Evolutionary conservation across 805 yeast genomes (phyloP), one percentile per base, ranked within the genome.

Genomic region (Henningerozyma blattae): DNA sequence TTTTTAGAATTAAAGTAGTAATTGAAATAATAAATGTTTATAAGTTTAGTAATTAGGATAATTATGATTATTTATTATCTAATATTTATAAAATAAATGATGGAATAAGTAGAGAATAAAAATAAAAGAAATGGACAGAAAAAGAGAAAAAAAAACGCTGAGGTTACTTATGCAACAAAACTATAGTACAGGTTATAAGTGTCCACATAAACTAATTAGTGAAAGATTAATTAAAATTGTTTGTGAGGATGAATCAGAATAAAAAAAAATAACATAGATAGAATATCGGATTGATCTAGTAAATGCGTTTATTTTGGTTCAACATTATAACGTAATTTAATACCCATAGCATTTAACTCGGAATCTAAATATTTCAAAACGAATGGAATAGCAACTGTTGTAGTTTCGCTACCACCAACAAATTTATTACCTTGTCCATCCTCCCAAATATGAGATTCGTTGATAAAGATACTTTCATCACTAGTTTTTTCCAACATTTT

Each of bases 321-420:
- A 34, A 87, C 94, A 49, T 83, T 83, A 64, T 84, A 89, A 43
- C 79, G 76, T 79, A 91, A 69, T 60, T 82, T 77, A 46, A 91
- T 86, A 62, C 97, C 97, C 98, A 91, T 91, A 13, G 98, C 97
- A 14, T 94, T 75, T 46, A 91, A 70, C 60, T 91, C 98, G 22
- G 94, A 83, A 52, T 91, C 97, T 55, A 91, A 68, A 56, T 89
- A 91, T 56, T 87, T 82, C 69, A 91, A 72, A 22, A 91, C 98
- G 56, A 87, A 91, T 37, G 98, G 98, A 56, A 91, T 80, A 30
- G 95, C 95, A 44, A 91, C 91, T 1, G 94, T 81, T 3, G 96
- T 80, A n/a, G 95, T 85, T 40, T 91, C 71, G 39, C 73, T 77
- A 52, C 98, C 98, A 34, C 98, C 98, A 36, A 75, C 76, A 55